A percentile compares a stretch with the other conserved stretches of the same genome.
phyloP scores from a whole-genome alignment of 2,329 filamentous ascomycete species.

The Pyrenophora teres region DNA sequence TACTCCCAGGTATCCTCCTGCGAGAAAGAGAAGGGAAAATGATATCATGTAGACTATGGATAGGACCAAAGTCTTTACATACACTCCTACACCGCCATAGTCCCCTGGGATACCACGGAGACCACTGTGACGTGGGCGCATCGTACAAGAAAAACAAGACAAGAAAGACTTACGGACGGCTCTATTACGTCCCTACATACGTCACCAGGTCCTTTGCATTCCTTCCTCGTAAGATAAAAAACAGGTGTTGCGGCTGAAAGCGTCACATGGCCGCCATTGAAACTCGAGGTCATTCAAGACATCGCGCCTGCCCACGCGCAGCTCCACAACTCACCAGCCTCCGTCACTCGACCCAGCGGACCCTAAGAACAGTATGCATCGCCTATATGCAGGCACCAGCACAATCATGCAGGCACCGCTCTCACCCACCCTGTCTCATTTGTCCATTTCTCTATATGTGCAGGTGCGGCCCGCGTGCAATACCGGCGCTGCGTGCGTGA shows the following conservation, averaged over 20 bases:
- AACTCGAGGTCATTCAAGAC: slow-evolving; percentile 40
- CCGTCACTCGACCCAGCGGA: slow-evolving; percentile 31
- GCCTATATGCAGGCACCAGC: slow-evolving; percentile 32
- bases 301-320: slow-evolving; percentile 36
- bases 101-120: not conserved
- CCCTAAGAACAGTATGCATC: slow-evolving; percentile 37
- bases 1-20: not conserved
- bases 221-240: not conserved
- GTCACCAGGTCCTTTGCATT: slow-evolving; percentile 3
- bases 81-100: not conserved
- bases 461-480: slow-evolving; percentile 24
- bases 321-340: slow-evolving; percentile 29
- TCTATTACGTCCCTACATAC: not conserved
- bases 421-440: slow-evolving; percentile 31
- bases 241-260: not conserved
- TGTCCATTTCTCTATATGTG: slow-evolving; percentile 11
- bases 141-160: not conserved
- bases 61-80: not conserved
- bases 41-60: not conserved
- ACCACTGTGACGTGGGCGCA: not conserved
- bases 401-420: slow-evolving; percentile 36
- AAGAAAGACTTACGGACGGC: not conserved
- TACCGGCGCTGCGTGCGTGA: slow-evolving; percentile 18
- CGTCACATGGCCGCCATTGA: slow-evolving; percentile 32
- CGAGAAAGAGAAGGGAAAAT: not conserved